Percentiles rank a stretch among this genome's conserved stretches.
These are phyloP conservation scores for Globisporangium spiculum DNA, from an alignment of 352 stramenopile genomes.

Conservation along the genomic window DNA sequence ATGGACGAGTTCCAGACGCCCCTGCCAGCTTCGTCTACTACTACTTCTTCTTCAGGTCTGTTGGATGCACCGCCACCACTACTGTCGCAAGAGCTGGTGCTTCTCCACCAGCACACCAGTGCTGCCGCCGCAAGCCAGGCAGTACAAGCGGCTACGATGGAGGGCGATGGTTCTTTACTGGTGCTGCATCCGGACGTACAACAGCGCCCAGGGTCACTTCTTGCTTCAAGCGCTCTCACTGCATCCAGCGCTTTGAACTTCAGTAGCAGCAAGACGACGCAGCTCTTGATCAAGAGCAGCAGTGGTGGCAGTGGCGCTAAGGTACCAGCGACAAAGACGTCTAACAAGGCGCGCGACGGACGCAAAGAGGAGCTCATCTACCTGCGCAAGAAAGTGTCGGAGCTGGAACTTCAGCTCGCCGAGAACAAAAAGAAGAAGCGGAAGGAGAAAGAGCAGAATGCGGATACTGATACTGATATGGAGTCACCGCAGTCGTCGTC, in stretches of 20 bases:
- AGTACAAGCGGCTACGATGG: neutral
- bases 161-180: no score
- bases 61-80: neutral
- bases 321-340: neutral
- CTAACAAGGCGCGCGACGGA: conserved; percentile 21
- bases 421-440: neutral
- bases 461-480: no score
- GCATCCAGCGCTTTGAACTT: no score
- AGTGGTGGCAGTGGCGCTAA: no score
- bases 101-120: neutral
- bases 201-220: no score
- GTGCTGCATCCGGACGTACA: no score
- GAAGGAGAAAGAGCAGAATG: no score
- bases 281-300: no score
- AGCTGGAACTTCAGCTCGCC: conserved; percentile 22
- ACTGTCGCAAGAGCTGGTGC: neutral
- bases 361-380: conserved; percentile 30
- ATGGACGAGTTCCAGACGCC: neutral
- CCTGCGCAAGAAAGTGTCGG: conserved; percentile 22
- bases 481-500: neutral
- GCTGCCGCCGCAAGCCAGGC: neutral
- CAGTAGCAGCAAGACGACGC: no score
- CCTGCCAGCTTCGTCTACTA: no score
- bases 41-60: no score
- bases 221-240: no score